phyloP scores from a whole-genome alignment of 331 rosid species.

The Phaseolus coccineus region DNA sequence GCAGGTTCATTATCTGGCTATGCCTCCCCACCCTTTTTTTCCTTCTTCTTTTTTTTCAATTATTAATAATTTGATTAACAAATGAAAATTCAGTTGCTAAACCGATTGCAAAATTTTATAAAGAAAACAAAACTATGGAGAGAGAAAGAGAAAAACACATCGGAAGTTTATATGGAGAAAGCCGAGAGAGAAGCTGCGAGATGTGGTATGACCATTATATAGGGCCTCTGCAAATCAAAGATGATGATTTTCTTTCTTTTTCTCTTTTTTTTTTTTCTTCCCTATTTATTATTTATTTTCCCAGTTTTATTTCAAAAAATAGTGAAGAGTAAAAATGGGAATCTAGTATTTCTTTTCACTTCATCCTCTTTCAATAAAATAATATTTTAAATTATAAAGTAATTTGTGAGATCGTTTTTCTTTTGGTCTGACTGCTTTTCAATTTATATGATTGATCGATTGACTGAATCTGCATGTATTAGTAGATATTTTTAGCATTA shows the following conservation, averaged over 20 bases:
- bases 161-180: slow-evolving; percentile 55
- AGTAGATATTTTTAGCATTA: not conserved
- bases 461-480: not conserved
- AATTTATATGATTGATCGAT: not conserved
- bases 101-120: slow-evolving; percentile 58
- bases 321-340: not conserved
- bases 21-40: slow-evolving; percentile 68
- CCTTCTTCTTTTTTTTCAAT: slow-evolving; percentile 58
- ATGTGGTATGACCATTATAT: slow-evolving; percentile 68
- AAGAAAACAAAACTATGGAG: slow-evolving; percentile 43
- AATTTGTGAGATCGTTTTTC: not conserved
- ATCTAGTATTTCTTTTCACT: not conserved
- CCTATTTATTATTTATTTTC: not conserved
- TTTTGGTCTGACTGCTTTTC: not conserved
- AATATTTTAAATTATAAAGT: not conserved
- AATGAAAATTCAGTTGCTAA: slow-evolving; percentile 76
- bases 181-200: slow-evolving; percentile 60
- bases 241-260: slow-evolving; percentile 45
- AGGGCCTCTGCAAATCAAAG: slow-evolving; percentile 58
- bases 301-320: slow-evolving; percentile 1
- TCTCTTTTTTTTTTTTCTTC: slow-evolving; percentile 16
- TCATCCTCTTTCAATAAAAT: not conserved
- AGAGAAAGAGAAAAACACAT: slow-evolving; percentile 44
- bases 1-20: slow-evolving; percentile 73
- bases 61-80: slow-evolving; percentile 65